These are phyloP conservation scores for Tetradesmus obliquus DNA, from an alignment of 139 green algal species.

Conservation along the genomic window DNA sequence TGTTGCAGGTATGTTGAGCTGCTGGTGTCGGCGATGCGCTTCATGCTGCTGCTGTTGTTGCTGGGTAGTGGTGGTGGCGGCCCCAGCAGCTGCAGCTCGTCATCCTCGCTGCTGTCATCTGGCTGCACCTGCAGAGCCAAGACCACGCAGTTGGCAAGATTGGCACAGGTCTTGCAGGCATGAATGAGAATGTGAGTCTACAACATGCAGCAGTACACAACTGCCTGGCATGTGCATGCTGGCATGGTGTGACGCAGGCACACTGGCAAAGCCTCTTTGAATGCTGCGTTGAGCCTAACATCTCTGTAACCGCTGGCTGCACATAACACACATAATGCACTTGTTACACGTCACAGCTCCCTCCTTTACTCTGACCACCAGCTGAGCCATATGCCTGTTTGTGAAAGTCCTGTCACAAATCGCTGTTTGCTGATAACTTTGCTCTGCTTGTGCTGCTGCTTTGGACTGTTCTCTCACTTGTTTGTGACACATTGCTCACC, in stretches of 20 bases:
- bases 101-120: neutral
- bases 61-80: neutral
- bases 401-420: no score
- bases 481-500: neutral
- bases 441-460: neutral
- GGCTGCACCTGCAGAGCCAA: neutral
- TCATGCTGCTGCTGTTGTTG: neutral
- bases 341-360: no score
- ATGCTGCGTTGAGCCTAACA: no score
- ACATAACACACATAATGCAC: no score
- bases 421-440: neutral
- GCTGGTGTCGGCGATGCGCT: neutral
- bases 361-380: no score
- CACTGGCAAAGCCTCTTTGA: no score
- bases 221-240: neutral
- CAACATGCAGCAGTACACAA: no score
- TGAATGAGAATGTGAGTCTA: no score
- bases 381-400: no score
- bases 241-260: no score
- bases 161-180: no score
- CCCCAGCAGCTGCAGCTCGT: neutral
- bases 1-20: neutral
- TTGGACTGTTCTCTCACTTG: neutral
- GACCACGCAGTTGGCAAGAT: neutral
- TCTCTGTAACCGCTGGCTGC: no score